Conservation (phyloP, 352 stramenopile genomes). For the Phytopythium litorale region DNA sequence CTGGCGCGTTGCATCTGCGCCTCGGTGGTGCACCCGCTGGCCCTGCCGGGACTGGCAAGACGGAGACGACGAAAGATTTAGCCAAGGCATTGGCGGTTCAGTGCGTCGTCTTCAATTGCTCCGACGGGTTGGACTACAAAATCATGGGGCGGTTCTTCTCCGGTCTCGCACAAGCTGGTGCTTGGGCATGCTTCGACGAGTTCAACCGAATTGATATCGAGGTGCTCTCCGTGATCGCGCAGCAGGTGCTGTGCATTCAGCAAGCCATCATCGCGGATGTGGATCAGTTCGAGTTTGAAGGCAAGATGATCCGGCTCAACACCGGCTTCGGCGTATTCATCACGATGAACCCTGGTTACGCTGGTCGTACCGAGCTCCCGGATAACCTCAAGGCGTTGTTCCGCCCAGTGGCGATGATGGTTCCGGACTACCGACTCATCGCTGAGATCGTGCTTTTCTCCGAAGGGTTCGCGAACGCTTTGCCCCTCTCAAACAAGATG, state of each 20-base stretch:
- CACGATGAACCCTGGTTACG: conserved; percentile 95
- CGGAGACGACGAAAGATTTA: conserved; percentile 94
- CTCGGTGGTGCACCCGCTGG: conserved; percentile 91
- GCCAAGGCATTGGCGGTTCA: conserved; percentile 93
- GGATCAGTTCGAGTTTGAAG: conserved; percentile 92
- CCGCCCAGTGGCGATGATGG: conserved; percentile 94
- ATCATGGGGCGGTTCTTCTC: conserved; percentile 97
- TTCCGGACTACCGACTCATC: conserved; percentile 93
- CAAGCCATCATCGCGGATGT: conserved; percentile 90
- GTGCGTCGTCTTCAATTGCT: conserved; percentile 96
- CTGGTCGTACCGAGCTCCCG: conserved; percentile 89
- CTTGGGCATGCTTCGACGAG: conserved; percentile 96
- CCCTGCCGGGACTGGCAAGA: conserved; percentile 93
- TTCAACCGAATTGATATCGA: conserved; percentile 97
- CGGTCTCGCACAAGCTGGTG: conserved; percentile 88
- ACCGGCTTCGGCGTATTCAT: conserved; percentile 94
- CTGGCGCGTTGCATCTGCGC: conserved; percentile 90
- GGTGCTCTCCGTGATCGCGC: conserved; percentile 94
- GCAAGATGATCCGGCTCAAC: conserved; percentile 89
- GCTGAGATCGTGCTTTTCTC: conserved; percentile 95
- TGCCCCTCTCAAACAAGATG: conserved; percentile 94
- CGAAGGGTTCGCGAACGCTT: conserved; percentile 91
- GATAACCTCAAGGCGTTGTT: conserved; percentile 95
- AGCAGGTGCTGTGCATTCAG: conserved; percentile 94
- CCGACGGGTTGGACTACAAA: conserved; percentile 94